Evolutionary conservation across 345 rosid genomes (phyloP).

Genomic region (Dimocarpus longan): DNA sequence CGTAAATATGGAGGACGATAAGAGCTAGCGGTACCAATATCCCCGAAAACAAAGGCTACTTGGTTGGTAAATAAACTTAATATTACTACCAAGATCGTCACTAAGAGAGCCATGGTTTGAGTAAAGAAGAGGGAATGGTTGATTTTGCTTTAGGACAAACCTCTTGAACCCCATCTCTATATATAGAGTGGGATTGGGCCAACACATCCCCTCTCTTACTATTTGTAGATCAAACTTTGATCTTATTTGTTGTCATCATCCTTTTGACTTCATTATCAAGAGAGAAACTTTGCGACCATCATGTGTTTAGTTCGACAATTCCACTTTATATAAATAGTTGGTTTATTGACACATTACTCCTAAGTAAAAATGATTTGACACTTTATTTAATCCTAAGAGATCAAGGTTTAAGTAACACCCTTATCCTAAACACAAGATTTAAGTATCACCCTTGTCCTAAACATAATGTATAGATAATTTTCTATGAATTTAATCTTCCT

Average conservation of each 20-base stretch:
- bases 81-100: background rate
- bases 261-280: background rate
- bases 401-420: too few relatives aligned
- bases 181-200: background rate
- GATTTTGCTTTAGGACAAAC: background rate
- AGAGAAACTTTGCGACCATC: background rate
- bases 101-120: background rate
- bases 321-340: background rate
- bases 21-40: conserved; percentile 32
- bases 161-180: background rate
- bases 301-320: background rate
- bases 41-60: conserved; percentile 19
- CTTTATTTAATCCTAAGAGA: too few relatives aligned
- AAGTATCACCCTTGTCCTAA: too few relatives aligned
- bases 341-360: background rate
- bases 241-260: background rate
- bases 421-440: too few relatives aligned
- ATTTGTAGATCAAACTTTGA: too few relatives aligned
- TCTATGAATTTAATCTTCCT: too few relatives aligned
- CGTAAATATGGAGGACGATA: conserved; percentile 38
- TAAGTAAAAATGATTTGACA: too few relatives aligned
- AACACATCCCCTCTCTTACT: background rate
- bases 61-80: conserved; percentile 8
- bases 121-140: background rate
- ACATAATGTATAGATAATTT: too few relatives aligned